Conservation (phyloP, 371 early-diverging fungal species). For the Mortierella sp. region DNA sequence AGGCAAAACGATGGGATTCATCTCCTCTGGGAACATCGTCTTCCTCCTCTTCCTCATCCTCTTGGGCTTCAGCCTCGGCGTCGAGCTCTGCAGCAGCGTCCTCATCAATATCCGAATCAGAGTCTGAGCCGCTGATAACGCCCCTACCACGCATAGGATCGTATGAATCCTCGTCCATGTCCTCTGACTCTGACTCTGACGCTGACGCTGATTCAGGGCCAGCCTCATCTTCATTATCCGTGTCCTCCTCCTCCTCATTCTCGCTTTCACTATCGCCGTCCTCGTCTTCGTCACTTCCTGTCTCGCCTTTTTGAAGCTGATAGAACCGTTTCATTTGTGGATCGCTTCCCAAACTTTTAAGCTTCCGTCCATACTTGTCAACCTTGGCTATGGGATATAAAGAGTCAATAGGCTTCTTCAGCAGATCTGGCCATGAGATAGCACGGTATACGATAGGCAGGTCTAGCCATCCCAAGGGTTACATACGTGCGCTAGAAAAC, state of each 20-base stretch:
- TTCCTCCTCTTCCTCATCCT: slow-evolving; percentile 66
- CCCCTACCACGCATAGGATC: slow-evolving; percentile 92
- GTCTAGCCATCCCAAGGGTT: too few relatives aligned
- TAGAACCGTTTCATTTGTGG: slow-evolving; percentile 70
- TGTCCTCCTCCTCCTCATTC: slow-evolving; percentile 54
- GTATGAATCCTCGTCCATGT: slow-evolving; percentile 55
- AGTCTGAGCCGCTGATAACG: slow-evolving; percentile 69
- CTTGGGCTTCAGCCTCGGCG: slow-evolving; percentile 61
- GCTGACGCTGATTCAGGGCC: slow-evolving; percentile 33
- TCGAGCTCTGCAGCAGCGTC: slow-evolving; percentile 50
- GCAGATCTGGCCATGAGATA: too few relatives aligned
- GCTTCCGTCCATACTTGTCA: slow-evolving; percentile 89
- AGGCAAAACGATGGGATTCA: slow-evolving; percentile 89
- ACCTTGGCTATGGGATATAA: slow-evolving; percentile 69
- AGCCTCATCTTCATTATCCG: slow-evolving; percentile 61
- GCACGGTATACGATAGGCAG: too few relatives aligned
- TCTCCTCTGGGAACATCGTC: slow-evolving; percentile 83
- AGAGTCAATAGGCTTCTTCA: neutral
- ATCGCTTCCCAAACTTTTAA: slow-evolving; percentile 60
- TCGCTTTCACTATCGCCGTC: slow-evolving; percentile 45
- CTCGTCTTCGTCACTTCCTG: slow-evolving; percentile 47
- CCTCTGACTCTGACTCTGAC: slow-evolving; percentile 39
- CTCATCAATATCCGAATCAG: slow-evolving; percentile 63
- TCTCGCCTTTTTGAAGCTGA: slow-evolving; percentile 59
- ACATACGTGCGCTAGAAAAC: slow-evolving; percentile 75